Conservation (phyloP, 176 grass and related monocot genomes). For the Oropetium thomaeum region DNA sequence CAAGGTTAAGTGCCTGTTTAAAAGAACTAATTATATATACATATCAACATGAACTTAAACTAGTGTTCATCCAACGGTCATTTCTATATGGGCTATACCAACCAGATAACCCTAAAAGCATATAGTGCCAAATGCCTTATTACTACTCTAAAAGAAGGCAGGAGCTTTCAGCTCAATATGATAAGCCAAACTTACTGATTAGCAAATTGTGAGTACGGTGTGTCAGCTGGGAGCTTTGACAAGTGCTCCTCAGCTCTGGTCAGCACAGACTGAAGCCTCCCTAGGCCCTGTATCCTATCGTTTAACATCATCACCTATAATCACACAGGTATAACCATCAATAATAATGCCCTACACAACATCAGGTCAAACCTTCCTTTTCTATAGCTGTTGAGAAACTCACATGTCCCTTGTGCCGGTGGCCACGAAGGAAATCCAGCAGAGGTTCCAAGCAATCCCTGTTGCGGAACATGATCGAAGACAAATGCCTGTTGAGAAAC, state of each 20-base stretch:
- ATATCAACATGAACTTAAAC: background rate
- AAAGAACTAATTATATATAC: background rate
- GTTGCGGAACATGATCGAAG: slow-evolving; percentile 93
- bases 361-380: background rate
- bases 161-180: background rate
- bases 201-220: slow-evolving; percentile 76
- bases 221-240: slow-evolving; percentile 60
- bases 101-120: background rate
- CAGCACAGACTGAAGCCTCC: slow-evolving; percentile 82
- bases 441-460: slow-evolving; percentile 89
- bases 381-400: slow-evolving; percentile 27
- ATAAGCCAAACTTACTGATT: slow-evolving; percentile 52
- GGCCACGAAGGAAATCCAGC: slow-evolving; percentile 87
- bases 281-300: slow-evolving; percentile 75
- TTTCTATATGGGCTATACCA: background rate
- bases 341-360: slow-evolving; percentile 18
- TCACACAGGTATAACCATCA: slow-evolving; percentile 2
- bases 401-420: slow-evolving; percentile 81
- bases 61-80: background rate
- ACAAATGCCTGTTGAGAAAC: slow-evolving; percentile 90
- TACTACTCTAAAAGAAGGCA: background rate
- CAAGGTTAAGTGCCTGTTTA: background rate
- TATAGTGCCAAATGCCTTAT: background rate
- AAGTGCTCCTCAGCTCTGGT: slow-evolving; percentile 85
- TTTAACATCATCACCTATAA: slow-evolving; percentile 94